Evolutionary conservation across 202 grass and related monocot genomes (phyloP), one percentile per base, ranked within the genome.

Genomic region (Carex arenaria): DNA sequence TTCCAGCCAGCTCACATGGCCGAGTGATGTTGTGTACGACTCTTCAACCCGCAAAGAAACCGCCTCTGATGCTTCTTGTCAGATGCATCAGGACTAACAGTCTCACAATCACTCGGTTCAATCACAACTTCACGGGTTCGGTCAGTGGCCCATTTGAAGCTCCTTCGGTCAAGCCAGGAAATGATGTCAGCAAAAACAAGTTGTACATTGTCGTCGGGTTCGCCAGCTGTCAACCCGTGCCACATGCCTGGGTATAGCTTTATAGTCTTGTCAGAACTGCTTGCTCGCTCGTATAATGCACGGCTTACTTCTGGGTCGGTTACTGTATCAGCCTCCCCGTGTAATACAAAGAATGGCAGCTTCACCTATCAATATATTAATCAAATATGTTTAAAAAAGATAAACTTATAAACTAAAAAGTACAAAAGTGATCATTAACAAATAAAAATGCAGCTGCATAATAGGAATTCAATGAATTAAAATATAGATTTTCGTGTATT

Each of bases 171-270:
- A 12, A 99, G 91, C 93, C 96, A 99, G 0, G 81, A 5, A 1
- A 95, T 80, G 18, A 95, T 92, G 85, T 99, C 93, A 3, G 89
- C 67, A 22, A 99, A 99, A 61, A 95, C 88, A 7, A 85, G 36
- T 78, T 86, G 86, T 1, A 99, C 88, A 19, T 99, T 99, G 0
- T 94, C 86, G 3, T 98, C 89, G 0, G 95, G 89, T 82, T 98
- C 95, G 0, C 93, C 95, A 17, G 89, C 85, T 4, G 93, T 98
- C 74, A 98, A 85, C 4, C 93, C 93, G 0, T 98, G 96, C 96
- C 93, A 98, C 93, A 98, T 98, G 17, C 89, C 93, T 0, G 87
- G 80, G 69, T 98, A 98, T 2, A 98, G 91, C 91, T 90, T 95
- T 52, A 99, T 92, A 8, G 85, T 89, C 89, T 95, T 95, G 85